Base-by-base conservation (phyloP, 225 moss, liverwort and hornwort genomes). In the Neckera pumila region DNA sequence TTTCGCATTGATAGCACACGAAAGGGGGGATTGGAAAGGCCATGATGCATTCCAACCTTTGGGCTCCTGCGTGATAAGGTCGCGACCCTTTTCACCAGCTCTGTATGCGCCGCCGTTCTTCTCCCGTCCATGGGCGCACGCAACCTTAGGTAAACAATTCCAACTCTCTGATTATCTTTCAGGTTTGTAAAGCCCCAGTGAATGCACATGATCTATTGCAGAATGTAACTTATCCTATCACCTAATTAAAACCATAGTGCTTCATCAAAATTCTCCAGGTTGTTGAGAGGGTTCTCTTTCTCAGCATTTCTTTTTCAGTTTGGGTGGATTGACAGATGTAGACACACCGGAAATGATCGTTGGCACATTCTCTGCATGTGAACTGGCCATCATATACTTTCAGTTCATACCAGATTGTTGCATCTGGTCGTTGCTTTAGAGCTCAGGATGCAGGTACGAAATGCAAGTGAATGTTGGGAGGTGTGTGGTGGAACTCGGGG, bases 1-100 rank as follows among this genome's bases (percentile, higher is more conserved):
- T 27, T 79, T 89, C 85, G 80, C 62, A 89, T 56, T 84, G 70
- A 67, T 70, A 72, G 79, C 49, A 85, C 61, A 62, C 77, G 81
- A 72, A 80, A 67, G 63, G 65, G 70, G 90, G 85, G 90, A 92
- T 92, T 89, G 86, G 82, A 91, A 91, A 89, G 82, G 92, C 85
- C 87, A 83, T 91, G 85, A 87, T 92, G 47, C 36, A 85, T 81
- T 89, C 90, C 82, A 91, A 92, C 89, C 90, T 92, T 91, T 92
- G 90, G 87, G 66, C 90, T 89, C 89, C 72, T 89, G 72, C 54
- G 82, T 89, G 87, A 91, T 81, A 91, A 92, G 92, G 92, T 92
- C 89, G 90, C 90, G 92, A 89, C 90, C 47, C 89, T 72, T 82
- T 90, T 92, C 78, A 65, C 89, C 58, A 81, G 87, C 85, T 81